Evolutionary conservation across 257 asterid species (phyloP).

Genomic region (Ehretia macrophylla): DNA sequence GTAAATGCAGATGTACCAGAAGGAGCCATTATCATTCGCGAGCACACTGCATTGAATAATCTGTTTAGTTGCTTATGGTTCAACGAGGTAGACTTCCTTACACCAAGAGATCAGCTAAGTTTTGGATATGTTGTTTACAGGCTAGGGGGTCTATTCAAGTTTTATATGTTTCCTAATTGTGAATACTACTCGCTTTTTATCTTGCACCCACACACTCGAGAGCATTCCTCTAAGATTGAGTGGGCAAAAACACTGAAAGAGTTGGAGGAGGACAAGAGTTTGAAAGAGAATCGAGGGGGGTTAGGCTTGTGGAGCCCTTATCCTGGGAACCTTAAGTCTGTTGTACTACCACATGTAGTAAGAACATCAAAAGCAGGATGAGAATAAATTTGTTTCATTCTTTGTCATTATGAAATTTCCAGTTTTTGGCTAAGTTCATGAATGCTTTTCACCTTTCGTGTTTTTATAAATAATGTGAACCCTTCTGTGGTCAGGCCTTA

Average conservation of each 20-base stretch:
- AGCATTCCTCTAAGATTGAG: conserved; percentile 90
- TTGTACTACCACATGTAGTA: conserved; percentile 72
- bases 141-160: conserved; percentile 53
- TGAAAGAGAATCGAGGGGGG: conserved; percentile 93
- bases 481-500: too few relatives aligned
- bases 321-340: conserved; percentile 68
- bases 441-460: not conserved
- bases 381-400: conserved; percentile 4
- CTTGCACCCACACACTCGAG: conserved; percentile 83
- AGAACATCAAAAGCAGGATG: conserved; percentile 93
- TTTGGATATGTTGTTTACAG: conserved; percentile 89
- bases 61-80: conserved; percentile 97
- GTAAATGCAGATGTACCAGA: conserved; percentile 83
- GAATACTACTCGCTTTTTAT: conserved; percentile 82
- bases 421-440: not conserved
- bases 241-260: conserved; percentile 84
- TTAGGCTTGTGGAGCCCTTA: conserved; percentile 92
- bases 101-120: conserved; percentile 97
- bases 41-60: conserved; percentile 70
- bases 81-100: conserved; percentile 90
- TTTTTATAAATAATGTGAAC: too few relatives aligned
- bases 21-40: conserved; percentile 94
- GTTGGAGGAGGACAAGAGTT: conserved; percentile 58
- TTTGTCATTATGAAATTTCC: not conserved
- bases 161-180: conserved; percentile 88